Percentiles rank a stretch among this genome's conserved stretches.
phyloP scores from a whole-genome alignment of 2,329 filamentous ascomycete genomes.

The Chalara sp. region DNA sequence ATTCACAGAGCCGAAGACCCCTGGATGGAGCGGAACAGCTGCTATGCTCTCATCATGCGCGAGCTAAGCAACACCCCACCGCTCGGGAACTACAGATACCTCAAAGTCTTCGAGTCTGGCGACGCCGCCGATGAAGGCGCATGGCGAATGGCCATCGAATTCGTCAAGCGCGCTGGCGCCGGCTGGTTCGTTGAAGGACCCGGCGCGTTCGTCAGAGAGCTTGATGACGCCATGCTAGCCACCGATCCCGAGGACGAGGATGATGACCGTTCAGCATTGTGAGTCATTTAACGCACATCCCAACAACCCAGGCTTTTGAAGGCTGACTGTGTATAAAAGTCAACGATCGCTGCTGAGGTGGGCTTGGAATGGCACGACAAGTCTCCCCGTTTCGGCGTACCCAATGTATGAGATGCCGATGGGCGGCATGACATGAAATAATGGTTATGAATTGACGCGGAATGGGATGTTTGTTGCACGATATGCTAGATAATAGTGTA shows the following conservation, averaged over 20 bases:
- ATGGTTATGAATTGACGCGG: too few relatives aligned
- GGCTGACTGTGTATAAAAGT: slow-evolving; percentile 13
- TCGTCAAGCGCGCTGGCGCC: slow-evolving; percentile 29
- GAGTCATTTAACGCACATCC: slow-evolving; percentile 14
- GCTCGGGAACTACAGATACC: slow-evolving; percentile 33
- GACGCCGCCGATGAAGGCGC: slow-evolving; percentile 38
- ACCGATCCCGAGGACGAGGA: slow-evolving; percentile 5
- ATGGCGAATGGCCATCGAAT: slow-evolving; percentile 40
- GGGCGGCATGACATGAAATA: neutral
- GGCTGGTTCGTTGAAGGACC: slow-evolving; percentile 38
- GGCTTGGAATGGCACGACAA: slow-evolving; percentile 21
- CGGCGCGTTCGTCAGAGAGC: slow-evolving; percentile 37
- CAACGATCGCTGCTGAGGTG: slow-evolving; percentile 18
- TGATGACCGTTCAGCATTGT: slow-evolving; percentile 18
- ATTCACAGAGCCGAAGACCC: slow-evolving; percentile 18
- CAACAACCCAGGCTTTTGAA: neutral
- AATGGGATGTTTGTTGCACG: too few relatives aligned
- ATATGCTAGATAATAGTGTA: too few relatives aligned
- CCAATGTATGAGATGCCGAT: slow-evolving; percentile 11
- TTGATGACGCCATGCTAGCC: neutral
- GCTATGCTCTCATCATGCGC: slow-evolving; percentile 22
- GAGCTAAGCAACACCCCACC: slow-evolving; percentile 23
- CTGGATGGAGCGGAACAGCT: slow-evolving; percentile 25
- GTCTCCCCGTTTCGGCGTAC: slow-evolving; percentile 18
- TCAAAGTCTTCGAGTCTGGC: slow-evolving; percentile 43